Conservation (phyloP, 2,329 filamentous ascomycete genomes). For the Ascocoryne sarcoides region DNA sequence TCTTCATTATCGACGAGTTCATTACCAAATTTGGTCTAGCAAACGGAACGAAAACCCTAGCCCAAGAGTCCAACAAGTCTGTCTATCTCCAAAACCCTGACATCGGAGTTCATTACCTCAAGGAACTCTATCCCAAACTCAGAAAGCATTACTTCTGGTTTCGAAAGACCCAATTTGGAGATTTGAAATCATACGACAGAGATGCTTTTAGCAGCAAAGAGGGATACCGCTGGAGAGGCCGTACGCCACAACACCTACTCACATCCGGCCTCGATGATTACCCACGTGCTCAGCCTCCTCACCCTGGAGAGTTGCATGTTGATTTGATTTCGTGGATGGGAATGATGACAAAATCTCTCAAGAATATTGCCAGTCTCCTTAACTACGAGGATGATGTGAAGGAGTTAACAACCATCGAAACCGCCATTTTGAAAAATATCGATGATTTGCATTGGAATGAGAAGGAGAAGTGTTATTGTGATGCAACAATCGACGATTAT, state of each 20-base stretch:
- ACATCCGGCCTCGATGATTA: slow-evolving; percentile 96
- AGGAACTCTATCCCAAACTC: slow-evolving; percentile 74
- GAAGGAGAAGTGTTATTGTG: slow-evolving; percentile 75
- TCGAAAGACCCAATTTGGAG: slow-evolving; percentile 80
- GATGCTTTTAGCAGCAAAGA: slow-evolving; percentile 83
- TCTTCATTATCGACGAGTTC: slow-evolving; percentile 78
- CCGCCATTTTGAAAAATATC: slow-evolving; percentile 75
- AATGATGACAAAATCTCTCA: slow-evolving; percentile 84
- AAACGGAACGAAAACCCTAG: slow-evolving; percentile 40
- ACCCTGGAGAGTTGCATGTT: slow-evolving; percentile 90
- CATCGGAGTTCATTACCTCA: slow-evolving; percentile 61
- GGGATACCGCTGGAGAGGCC: slow-evolving; percentile 89
- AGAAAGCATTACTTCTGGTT: slow-evolving; percentile 93
- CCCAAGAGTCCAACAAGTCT: slow-evolving; percentile 37
- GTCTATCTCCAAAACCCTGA: slow-evolving; percentile 60
- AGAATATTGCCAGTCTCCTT: slow-evolving; percentile 69
- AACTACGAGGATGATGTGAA: slow-evolving; percentile 66
- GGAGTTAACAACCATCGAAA: slow-evolving; percentile 62
- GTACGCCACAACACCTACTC: slow-evolving; percentile 76
- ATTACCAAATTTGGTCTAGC: slow-evolving; percentile 62
- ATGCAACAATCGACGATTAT: slow-evolving; percentile 89
- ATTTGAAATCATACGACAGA: slow-evolving; percentile 85
- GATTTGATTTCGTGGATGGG: slow-evolving; percentile 96
- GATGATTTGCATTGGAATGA: slow-evolving; percentile 91
- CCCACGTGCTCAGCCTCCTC: slow-evolving; percentile 83